Conservation (phyloP, 2,329 filamentous ascomycete genomes). For the Talaromyces sp. region DNA sequence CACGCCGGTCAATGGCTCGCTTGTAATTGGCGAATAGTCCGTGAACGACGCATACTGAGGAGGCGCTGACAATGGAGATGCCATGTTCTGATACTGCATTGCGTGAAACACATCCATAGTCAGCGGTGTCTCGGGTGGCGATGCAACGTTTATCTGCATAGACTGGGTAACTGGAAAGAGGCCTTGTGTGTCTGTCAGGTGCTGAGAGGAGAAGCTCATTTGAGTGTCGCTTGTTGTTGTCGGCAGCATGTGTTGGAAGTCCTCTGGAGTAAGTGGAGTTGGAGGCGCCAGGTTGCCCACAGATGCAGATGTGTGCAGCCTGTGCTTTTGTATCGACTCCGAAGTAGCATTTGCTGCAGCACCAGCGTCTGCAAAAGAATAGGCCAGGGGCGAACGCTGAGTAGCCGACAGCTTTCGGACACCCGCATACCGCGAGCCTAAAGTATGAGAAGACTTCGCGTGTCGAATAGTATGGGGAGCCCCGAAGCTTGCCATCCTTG, state of each 20-base stretch:
- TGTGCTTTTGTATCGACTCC: constrained; percentile 30
- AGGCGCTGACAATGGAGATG: constrained; percentile 44
- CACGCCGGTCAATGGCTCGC: constrained; percentile 39
- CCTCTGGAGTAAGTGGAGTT: constrained; percentile 46
- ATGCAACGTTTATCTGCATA: constrained; percentile 44
- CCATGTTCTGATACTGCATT: constrained; percentile 38
- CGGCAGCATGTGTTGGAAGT: constrained; percentile 43
- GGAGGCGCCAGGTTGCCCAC: constrained; percentile 41
- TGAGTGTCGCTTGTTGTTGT: constrained; percentile 39
- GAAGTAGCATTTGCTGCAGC: constrained; percentile 41
- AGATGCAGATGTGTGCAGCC: constrained; percentile 37
- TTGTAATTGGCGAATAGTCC: constrained; percentile 42
- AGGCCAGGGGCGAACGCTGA: constrained; percentile 49
- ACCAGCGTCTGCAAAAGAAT: constrained; percentile 46
- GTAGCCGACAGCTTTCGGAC: constrained; percentile 47
- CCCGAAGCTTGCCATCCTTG: constrained; percentile 34
- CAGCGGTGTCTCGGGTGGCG: constrained; percentile 47
- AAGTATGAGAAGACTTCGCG: constrained; percentile 47
- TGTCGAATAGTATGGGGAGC: constrained; percentile 44
- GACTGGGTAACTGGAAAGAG: constrained; percentile 41
- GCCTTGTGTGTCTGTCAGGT: constrained; percentile 25
- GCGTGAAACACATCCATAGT: constrained; percentile 39
- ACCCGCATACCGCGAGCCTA: constrained; percentile 47
- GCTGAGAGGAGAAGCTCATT: constrained; percentile 39
- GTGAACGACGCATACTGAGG: constrained; percentile 45